Conservation (phyloP, 805 yeast species). For the Lipomyces spencermartinsiae region DNA sequence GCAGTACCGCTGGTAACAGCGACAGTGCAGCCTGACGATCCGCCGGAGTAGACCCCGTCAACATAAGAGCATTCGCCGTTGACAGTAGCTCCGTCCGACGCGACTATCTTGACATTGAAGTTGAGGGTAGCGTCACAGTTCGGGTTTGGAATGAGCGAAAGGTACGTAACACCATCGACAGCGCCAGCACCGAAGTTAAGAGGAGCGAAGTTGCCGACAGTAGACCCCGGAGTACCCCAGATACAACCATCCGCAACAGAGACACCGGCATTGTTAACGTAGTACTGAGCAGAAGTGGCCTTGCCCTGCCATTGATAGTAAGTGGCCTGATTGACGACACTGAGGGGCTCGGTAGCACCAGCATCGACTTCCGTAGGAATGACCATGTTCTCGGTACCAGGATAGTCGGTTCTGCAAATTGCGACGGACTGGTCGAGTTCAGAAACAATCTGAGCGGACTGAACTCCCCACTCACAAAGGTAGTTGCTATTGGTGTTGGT, state of each 20-base stretch:
- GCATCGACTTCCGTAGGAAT: constrained; percentile 83
- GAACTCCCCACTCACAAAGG: constrained; percentile 88
- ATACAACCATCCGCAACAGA: constrained; percentile 87
- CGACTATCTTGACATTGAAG: constrained; percentile 80
- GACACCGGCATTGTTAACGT: constrained; percentile 96
- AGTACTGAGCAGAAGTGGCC: constrained; percentile 90
- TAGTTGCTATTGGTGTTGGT: constrained; percentile 68
- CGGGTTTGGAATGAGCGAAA: constrained; percentile 78
- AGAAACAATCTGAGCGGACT: constrained; percentile 71
- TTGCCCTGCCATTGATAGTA: constrained; percentile 86
- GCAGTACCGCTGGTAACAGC: constrained; percentile 86
- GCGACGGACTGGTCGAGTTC: constrained; percentile 73
- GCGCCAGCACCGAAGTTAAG: constrained; percentile 92
- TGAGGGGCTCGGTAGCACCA: constrained; percentile 67
- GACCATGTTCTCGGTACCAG: constrained; percentile 99
- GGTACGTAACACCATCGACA: constrained; percentile 64
- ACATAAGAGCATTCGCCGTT: constrained; percentile 81
- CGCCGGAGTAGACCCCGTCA: constrained; percentile 67
- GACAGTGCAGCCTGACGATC: constrained; percentile 87
- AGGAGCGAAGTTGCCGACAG: constrained; percentile 98
- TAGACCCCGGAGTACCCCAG: constrained; percentile 84
- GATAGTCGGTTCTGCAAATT: constrained; percentile 97
- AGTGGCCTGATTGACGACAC: constrained; percentile 77
- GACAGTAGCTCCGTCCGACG: constrained; percentile 64
- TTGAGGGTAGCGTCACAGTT: constrained; percentile 83